phyloP scores from a whole-genome alignment of 1,284 basidiomycete species.

The Naganishia sp. region DNA sequence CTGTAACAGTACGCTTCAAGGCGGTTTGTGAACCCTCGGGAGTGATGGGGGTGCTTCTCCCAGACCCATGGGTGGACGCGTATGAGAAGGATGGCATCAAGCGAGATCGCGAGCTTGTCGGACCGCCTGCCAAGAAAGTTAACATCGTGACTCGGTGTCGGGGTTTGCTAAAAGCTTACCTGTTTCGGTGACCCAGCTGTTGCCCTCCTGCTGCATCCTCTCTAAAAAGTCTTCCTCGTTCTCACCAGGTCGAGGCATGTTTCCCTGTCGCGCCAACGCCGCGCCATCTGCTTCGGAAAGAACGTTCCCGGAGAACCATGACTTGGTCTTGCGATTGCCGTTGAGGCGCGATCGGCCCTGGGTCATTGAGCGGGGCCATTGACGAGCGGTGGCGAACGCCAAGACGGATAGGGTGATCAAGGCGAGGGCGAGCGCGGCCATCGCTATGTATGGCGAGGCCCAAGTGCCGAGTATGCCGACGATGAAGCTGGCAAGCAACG shows the following conservation, averaged over 20 bases:
- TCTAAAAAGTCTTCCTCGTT: conserved; percentile 13
- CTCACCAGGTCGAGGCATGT: conserved; percentile 9
- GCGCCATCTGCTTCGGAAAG: background rate
- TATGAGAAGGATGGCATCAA: conserved; percentile 15
- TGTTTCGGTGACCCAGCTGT: conserved; percentile 32
- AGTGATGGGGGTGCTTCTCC: background rate
- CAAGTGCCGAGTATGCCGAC: conserved; percentile 19
- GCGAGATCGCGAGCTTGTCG: background rate
- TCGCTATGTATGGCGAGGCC: conserved; percentile 11
- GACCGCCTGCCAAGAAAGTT: background rate
- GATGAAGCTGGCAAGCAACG: background rate
- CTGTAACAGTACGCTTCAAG: background rate
- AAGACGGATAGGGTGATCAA: conserved; percentile 4
- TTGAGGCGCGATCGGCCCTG: background rate
- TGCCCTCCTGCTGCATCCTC: conserved; percentile 17
- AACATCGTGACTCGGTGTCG: background rate
- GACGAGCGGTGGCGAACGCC: background rate
- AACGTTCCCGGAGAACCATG: conserved; percentile 25
- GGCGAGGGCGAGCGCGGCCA: background rate
- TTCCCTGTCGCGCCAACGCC: background rate
- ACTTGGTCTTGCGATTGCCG: background rate
- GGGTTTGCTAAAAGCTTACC: conserved; percentile 9
- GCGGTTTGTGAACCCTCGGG: conserved; percentile 4
- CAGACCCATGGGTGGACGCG: background rate
- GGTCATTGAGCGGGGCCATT: background rate